Base-by-base conservation (phyloP, 495 filamentous ascomycete genomes). In the Neurospora sp. region DNA sequence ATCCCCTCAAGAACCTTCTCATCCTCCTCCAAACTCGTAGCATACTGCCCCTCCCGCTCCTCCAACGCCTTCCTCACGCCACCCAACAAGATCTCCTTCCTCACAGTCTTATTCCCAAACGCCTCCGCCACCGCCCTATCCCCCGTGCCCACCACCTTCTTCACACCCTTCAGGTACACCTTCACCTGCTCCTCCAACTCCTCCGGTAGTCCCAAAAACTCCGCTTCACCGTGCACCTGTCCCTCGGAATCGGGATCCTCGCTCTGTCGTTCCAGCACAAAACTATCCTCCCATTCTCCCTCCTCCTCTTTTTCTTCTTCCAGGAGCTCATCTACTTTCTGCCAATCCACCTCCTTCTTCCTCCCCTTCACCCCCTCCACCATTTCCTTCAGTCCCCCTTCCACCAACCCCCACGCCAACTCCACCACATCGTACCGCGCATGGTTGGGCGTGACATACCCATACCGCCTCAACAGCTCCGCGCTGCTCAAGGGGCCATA, bases 391-490 rank as follows among this genome's bases (percentile, higher is more conserved):
- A 85, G 38, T 28, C 80, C 73, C 0, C 74, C 71, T 72, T 90
- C 83, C 19, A 96, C 82, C 2, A 86, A 74, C 0, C 81, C 77
- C 76, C 90, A 83, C 3, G 90, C 85, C 24, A 98, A 74, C 80
- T 98, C 95, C 0, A 92, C 89, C 6, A 97, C 94, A 78, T 98
- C 94, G 79, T 91, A 93, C 38, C 87, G 81, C 19, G 89, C 83
- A 76, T 97, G 96, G 1, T 90, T 89, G 38, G 85, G 81, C 2
- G 93, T 96, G 15, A 95, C 89, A 76, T 97, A 98, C 8, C 95
- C 95, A 76, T 97, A 98, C 34, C 95, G 85, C 24, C 95, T 87
- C 24, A 98, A 87, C 24, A 98, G 82, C 79, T 98, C 94, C 0
- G 91, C 89, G 37, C 90, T 91, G 3, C 93, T 90, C 31, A 97